Percentiles rank a stretch among this genome's conserved stretches.
phyloP scores from a whole-genome alignment of 352 stramenopile genomes.

The Achlya hypogyna region DNA sequence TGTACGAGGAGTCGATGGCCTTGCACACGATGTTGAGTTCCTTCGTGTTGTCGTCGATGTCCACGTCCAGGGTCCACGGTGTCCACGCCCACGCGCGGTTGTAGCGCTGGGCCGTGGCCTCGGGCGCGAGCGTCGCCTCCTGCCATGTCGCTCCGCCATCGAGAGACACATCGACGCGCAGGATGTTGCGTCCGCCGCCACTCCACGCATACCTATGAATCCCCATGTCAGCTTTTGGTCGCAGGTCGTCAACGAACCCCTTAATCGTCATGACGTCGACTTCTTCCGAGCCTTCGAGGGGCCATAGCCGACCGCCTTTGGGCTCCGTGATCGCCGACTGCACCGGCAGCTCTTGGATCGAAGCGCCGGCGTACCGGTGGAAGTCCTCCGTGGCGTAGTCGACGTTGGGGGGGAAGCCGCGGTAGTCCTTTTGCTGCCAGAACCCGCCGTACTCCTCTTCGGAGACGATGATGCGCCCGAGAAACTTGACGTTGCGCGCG shows the following conservation, averaged over 20 bases:
- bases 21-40: conserved; percentile 88
- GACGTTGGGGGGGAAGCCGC: conserved; percentile 76
- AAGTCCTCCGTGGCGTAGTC: conserved; percentile 80
- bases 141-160: conserved; percentile 93
- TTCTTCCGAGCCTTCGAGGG: conserved; percentile 46
- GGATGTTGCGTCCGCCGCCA: conserved; percentile 91
- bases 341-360: conserved; percentile 88
- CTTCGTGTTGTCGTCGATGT: conserved; percentile 71
- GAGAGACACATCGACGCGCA: conserved; percentile 92
- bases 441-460: conserved; percentile 79
- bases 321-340: conserved; percentile 86
- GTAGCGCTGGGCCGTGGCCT: conserved; percentile 77
- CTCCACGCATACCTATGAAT: conserved; percentile 60
- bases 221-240: neutral
- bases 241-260: conserved; percentile 51
- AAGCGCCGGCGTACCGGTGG: conserved; percentile 75
- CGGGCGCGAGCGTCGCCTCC: conserved; percentile 75
- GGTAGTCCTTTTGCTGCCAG: conserved; percentile 91
- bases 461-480: conserved; percentile 85
- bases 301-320: conserved; percentile 38
- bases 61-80: conserved; percentile 91
- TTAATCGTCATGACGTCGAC: conserved; percentile 82
- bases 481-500: conserved; percentile 96
- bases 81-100: conserved; percentile 93
- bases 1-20: conserved; percentile 92